Conservation (phyloP, 2,329 filamentous ascomycete genomes). For the Magnaporthiopsis poae region DNA sequence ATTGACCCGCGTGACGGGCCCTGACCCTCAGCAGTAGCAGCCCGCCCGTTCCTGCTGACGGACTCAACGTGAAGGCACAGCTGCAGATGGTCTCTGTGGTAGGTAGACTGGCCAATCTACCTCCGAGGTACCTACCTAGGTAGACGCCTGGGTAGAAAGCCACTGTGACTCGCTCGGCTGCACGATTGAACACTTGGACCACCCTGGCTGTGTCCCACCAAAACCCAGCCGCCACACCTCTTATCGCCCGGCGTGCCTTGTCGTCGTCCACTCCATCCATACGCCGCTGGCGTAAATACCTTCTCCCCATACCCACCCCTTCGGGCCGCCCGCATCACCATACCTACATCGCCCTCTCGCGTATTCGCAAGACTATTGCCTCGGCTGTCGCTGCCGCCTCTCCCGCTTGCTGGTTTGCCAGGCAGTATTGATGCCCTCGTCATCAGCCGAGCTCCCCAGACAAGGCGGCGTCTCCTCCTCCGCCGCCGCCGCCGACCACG, state of each 20-base stretch:
- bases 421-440: conserved; percentile 26
- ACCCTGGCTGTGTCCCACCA: no score
- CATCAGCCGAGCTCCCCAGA: conserved; percentile 22
- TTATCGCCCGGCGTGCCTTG: background rate
- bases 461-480: conserved; percentile 18
- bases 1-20: background rate
- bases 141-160: no score
- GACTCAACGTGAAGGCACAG: no score
- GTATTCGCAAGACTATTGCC: background rate
- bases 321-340: background rate
- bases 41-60: no score
- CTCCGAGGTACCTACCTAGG: background rate
- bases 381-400: conserved; percentile 8
- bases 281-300: background rate
- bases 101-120: no score
- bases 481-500: conserved; percentile 15
- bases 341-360: background rate
- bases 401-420: conserved; percentile 12
- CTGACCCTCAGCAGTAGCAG: background rate
- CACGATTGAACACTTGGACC: background rate
- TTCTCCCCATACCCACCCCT: background rate
- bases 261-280: background rate
- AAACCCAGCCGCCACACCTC: background rate
- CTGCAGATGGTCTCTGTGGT: no score
- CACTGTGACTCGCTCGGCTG: no score